Conservation (phyloP, 768 basidiomycete species). For the Tylopilus rubrobrunneus region DNA sequence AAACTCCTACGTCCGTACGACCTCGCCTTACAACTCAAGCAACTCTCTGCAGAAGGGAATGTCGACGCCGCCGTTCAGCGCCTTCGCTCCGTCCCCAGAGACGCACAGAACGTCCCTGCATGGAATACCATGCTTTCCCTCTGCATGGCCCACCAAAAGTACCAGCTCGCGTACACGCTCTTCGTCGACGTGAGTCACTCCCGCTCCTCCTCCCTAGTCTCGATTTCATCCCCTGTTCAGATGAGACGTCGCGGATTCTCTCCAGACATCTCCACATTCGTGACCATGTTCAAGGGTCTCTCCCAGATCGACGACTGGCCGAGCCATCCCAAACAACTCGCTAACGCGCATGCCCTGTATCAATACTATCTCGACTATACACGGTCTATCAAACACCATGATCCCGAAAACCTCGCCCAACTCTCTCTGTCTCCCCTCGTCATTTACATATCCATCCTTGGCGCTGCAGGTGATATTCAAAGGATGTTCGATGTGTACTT, state of each 20-base stretch:
- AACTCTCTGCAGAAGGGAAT: conserved; percentile 50
- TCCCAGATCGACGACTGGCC: conserved; percentile 61
- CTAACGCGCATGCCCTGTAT: conserved; percentile 58
- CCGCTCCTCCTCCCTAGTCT: conserved; percentile 11
- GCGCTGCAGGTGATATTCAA: conserved; percentile 54
- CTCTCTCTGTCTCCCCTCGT: conserved; percentile 45
- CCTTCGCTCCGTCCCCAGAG: conserved; percentile 66
- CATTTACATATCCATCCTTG: conserved; percentile 65
- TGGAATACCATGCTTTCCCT: conserved; percentile 81
- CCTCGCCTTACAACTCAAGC: conserved; percentile 56
- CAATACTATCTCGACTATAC: conserved; percentile 51
- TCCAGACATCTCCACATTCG: conserved; percentile 64
- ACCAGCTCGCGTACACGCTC: conserved; percentile 58
- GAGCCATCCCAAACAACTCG: conserved; percentile 54
- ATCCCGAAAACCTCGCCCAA: conserved; percentile 46
- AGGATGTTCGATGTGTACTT: conserved; percentile 76
- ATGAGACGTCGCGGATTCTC: conserved; percentile 83
- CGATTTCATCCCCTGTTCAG: conserved; percentile 34
- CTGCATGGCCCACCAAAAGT: conserved; percentile 52
- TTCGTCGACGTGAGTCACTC: conserved; percentile 57
- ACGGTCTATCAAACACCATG: conserved; percentile 43
- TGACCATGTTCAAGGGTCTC: conserved; percentile 65
- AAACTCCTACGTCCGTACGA: conserved; percentile 57
- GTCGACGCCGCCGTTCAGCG: conserved; percentile 60
- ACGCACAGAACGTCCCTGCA: conserved; percentile 68